Base-by-base conservation (phyloP, 2,329 filamentous ascomycete species). In the Talaromyces amestolkiae region DNA sequence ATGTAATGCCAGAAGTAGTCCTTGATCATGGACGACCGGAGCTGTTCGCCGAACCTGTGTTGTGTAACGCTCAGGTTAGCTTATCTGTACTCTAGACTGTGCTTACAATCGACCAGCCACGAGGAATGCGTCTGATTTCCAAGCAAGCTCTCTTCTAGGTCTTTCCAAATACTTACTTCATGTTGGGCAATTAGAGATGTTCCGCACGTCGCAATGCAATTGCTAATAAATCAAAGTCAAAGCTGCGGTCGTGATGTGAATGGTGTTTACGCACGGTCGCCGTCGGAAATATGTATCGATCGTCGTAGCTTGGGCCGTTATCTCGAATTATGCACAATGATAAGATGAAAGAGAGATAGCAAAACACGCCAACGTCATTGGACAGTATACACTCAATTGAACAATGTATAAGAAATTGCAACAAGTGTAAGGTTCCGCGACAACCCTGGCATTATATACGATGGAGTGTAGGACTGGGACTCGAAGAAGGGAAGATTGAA, bases 1-100 rank as follows among this genome's bases (percentile, higher is more conserved):
- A 99, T 97, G 82, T 99, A 99, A 83, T 97, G 92, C 89, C 93
- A 97, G 78, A 93, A 89, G 82, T 96, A 99, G 81, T 98, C 93
- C 83, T 91, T 93, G 80, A 98, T 96, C 75, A 97, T 86, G 77
- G 93, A 97, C 74, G 92, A 94, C 70, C 92, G 92, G 74, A 99
- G 88, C 85, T 99, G 93, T 81, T 97, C 92, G 78, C 95, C 95
- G 84, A 98, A 99, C 85, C 87, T 89, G 65, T 53, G 45, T 53
- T 54, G 61, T 27, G 37, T 56, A 33, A 59, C 56, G 39, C 3
- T n/a, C 37, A 31, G 15, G 33, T 59, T 45, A 59, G 56, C 56
- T 19, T 59, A 45, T 59, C 39, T 33, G 15, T 27, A 24, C 39
- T 33, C 11, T 43, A 37, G 3, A 17, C 22, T 59, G 35, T 43